Base-by-base conservation (phyloP, 1,284 basidiomycete genomes). In the Apiotrichum veenhuisii region DNA sequence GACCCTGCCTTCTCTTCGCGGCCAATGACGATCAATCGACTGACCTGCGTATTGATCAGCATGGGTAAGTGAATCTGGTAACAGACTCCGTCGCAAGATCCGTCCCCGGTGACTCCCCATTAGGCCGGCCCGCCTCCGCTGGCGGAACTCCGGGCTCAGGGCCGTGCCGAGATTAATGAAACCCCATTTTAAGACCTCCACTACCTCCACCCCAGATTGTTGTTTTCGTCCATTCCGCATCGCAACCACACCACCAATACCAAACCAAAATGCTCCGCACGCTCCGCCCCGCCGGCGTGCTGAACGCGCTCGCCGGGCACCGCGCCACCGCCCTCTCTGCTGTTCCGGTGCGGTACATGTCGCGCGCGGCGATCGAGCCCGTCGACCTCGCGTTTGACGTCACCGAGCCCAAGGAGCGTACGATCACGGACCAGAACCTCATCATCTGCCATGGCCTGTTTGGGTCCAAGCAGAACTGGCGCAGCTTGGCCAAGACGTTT, bases 381-480 rank as follows among this genome's bases (percentile, higher is more conserved):
- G 70, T 76, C 33, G 64, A 74, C 33, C 68, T 77, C n/a, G 57
- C 70, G 0, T 77, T 65, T 59, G 74, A 76, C 51, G 54, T 73
- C 25, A 65, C 68, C 43, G 70, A 60, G 30, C 54, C 63, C 5
- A 56, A 57, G 20, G 46, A 50, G 18, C 20, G 37, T n/a, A 34
- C 33, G 5, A 44, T 62, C 14, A 48, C 63, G 26, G 74, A 64
- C 45, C 70, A 78, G 50, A 70, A 71, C 12, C 55, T 81, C 5
- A 78, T 81, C 25, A 73, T 81, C 27, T 79, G 78, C 54, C 80
- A 81, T 67, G 80, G 80, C 0, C 67, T 81, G 1, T 80, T 80
- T 50, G 82, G 82, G 2, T 80, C 80, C 15, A 83, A 83, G 65
- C 82, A 83, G 67, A 83, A 83, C 66, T 83, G 81, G 81, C 72